Base-by-base conservation (phyloP, 2,329 filamentous ascomycete genomes). In the Aspergillus uvarum region DNA sequence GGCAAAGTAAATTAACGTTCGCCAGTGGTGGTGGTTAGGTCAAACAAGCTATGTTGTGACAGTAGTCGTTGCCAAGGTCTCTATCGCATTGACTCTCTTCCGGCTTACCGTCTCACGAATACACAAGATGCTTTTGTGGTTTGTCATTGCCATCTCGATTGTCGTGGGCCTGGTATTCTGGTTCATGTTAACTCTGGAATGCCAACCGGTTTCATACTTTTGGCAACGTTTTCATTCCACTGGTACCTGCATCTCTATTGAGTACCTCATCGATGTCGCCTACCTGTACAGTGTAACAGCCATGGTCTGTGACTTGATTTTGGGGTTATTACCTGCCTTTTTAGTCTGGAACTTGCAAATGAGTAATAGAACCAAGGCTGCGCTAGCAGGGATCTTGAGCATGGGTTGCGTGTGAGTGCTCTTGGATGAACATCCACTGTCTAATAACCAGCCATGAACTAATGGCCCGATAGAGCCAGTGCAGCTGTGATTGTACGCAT, bases 331-430 rank as follows among this genome's bases (percentile, higher is more conserved):
- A 3, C 83, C 83, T 0, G 77, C 83, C 8, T 81, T 82, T 60
- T 74, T 88, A 3, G 77, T 88, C 1, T 82, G 78, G 75, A 78
- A 80, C 26, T 69, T 87, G 29, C 80, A 86, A 58, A 85, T 88
- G 80, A 80, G 80, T 50, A 65, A 63, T 7, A 78, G 75, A 58
- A 82, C 80, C 2, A 87, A 86, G 67, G 32, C 79, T 6, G 78
- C 83, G 2, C 74, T 87, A 22, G 80, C 81, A 10, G 76, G 77
- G 5, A 78, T 88, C 49, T 72, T 88, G 53, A 78, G 79, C 6
- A 80, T 87, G 74, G 87, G 84, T 29, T 85, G 85, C 65, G 77
- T 81, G 56, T 75, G 70, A 60, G 72, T 68, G 68, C 75, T 47
- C 67, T 26, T 22, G 16, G 21, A 14, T 22, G 7, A 8, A 14